Evolutionary conservation across 2,329 filamentous ascomycete species (phyloP), one percentile per base, ranked within the genome.

Genomic region (Knufia fluminis): DNA sequence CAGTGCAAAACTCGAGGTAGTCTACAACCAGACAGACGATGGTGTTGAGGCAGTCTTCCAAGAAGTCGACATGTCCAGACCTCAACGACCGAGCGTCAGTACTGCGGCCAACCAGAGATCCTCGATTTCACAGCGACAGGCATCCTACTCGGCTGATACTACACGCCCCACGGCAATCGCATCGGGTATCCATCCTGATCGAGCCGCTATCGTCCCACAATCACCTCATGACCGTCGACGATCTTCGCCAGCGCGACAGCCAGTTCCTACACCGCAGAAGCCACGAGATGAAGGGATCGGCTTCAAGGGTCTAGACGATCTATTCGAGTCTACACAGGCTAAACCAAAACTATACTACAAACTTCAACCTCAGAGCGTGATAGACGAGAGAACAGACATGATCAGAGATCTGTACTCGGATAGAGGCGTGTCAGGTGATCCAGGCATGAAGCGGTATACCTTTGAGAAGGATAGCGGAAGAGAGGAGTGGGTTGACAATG

Each of bases 391-490:
- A 10, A 68, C 89, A 3, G 78, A 82, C 50, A 72, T 72, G 45
- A 70, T 85, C 14, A 71, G 75, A 14, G 61, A 65, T 35, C 59
- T 72, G 65, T 51, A 55, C 39, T 20, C 39, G 2, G 53, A 56
- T 14, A 50, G 56, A 56, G 66, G 26, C 59, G 61, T 56, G 58
- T 66, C 14, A 12, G 66, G 69, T 12, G 68, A 67, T 14, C 74
- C 78, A 46, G 77, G 79, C 46, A 78, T 78, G 66, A 80, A 85
- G 61, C 74, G 85, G 26, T 88, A 86, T 62, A 83, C 82, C 0
- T 89, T 89, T 58, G 83, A 88, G 63, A 48, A 45, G 36, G 71
- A 81, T 49, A 74, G 72, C 1, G 50, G 46, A 10, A 20, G 50
- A 19, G 78, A 82, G 52, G 61, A 66, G 4, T 79, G 89, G 48